Base-by-base conservation (phyloP, 768 basidiomycete genomes). In the Phlegmacium glaucopus region DNA sequence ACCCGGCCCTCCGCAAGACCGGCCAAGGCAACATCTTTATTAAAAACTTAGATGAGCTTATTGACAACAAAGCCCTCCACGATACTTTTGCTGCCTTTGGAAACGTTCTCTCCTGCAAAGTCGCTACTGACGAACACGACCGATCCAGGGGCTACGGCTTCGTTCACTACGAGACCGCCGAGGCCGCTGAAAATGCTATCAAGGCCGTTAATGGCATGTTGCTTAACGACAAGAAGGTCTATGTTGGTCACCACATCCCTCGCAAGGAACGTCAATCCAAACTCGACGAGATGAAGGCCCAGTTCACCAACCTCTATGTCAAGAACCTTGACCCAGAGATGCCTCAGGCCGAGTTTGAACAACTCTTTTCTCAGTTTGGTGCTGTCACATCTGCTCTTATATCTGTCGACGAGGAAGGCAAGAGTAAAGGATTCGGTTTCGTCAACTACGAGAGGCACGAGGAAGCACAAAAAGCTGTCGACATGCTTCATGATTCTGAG, bases 21-120 rank as follows among this genome's bases (percentile, higher is more conserved):
- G 94, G 94, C 55, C 94, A 97, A 75, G 96, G 96, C 69, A 99
- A 99, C 70, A 93, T 99, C 64, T 99, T 99, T 77, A 98, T 99
- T 75, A 99, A 99, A 77, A 99, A 99, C 74, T 74, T 99, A 57
- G 94, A 96, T 61, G 92, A 95, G 70, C 79, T 77, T 48, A 97
- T 97, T 58, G 96, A 99, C 73, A 97, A 99, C 80, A 97, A 97
- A 82, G 96, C 96, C 56, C 92, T 99, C 51, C 96, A 99, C 66
- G 96, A 99, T 67, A 99, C 96, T 43, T 99, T 99, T 64, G 94
- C 93, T 55, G 95, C 96, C 47, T 99, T 98, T 64, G 96, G 96
- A 50, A 94, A 95, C 60, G 95, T 99, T 57, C 74, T 99, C 56
- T 98, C 95, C 9, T 99, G 96, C 85, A 99, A 99, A 74, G 95